phyloP scores from a whole-genome alignment of 2,329 filamentous ascomycete genomes.

The Monascus ruber region DNA sequence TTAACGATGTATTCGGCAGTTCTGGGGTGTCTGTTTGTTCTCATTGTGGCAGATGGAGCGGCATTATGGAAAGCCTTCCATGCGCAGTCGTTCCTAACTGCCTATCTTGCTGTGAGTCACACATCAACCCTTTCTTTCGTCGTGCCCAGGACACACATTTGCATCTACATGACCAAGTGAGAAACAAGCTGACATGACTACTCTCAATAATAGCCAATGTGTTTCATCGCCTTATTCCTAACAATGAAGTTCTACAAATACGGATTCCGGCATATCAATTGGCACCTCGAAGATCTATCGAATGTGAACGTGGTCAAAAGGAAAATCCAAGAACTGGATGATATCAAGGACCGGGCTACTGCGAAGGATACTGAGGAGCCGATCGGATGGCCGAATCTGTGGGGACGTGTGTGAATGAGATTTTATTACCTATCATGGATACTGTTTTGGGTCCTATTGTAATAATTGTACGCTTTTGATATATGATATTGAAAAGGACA shows the following conservation, averaged over 20 bases:
- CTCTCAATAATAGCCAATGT: conserved; percentile 12
- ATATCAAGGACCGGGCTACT: conserved; percentile 12
- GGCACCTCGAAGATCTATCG: conserved; percentile 21
- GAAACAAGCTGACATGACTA: not conserved
- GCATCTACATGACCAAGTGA: not conserved
- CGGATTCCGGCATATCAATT: conserved; percentile 10
- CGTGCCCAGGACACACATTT: not conserved
- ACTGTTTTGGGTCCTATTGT: too few species aligned
- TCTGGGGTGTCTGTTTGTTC: conserved; percentile 23
- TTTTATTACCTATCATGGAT: too few species aligned
- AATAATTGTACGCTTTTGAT: too few species aligned
- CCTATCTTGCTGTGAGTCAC: conserved; percentile 29
- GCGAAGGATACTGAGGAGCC: conserved; percentile 1
- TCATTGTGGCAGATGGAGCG: conserved; percentile 24
- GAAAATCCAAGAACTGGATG: conserved; percentile 21
- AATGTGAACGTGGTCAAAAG: conserved; percentile 14
- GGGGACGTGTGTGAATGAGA: conserved; percentile 1
- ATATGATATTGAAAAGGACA: too few species aligned
- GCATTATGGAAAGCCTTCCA: conserved; percentile 27
- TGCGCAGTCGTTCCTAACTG: conserved; percentile 24
- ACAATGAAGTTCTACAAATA: conserved; percentile 15
- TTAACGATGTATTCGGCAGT: conserved; percentile 26
- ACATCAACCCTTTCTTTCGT: not conserved
- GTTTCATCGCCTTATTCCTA: conserved; percentile 19
- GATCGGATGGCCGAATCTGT: conserved; percentile 7